A percentile compares a stretch with the other conserved stretches of the same genome.
These are phyloP conservation scores for Aspergillus hiratsukae DNA, from an alignment of 2,329 filamentous ascomycete genomes.

Conservation along the genomic window DNA sequence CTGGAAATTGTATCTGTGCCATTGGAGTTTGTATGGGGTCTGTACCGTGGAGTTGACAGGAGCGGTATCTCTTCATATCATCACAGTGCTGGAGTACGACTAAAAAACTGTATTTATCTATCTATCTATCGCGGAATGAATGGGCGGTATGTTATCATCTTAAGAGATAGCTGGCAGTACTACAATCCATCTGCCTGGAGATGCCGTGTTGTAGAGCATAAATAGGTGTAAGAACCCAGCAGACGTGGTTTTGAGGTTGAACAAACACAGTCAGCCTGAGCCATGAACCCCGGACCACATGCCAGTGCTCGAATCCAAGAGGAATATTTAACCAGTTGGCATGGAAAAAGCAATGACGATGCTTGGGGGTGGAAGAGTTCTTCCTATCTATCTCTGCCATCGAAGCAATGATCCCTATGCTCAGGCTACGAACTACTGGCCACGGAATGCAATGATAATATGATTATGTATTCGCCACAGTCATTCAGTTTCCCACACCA, in stretches of 20 bases:
- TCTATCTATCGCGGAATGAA: neutral
- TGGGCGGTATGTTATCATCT: neutral
- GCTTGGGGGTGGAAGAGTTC: neutral
- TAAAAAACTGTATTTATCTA: neutral
- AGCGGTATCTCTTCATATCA: neutral
- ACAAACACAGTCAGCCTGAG: neutral
- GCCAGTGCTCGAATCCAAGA: neutral
- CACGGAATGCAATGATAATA: neutral
- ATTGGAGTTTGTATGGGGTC: neutral
- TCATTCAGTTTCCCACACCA: neutral
- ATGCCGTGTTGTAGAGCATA: neutral
- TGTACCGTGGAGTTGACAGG: neutral
- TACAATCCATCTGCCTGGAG: neutral
- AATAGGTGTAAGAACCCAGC: neutral
- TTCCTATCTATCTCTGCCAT: neutral
- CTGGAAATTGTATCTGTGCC: neutral
- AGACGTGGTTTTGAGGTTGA: neutral
- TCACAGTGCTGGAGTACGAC: neutral
- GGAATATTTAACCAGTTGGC: neutral
- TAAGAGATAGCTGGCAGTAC: neutral
- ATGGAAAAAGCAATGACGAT: neutral
- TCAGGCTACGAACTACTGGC: neutral
- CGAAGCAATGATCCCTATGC: neutral
- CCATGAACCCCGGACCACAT: neutral
- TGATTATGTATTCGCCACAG: slow-evolving; percentile 5